Evolutionary conservation across 441 rosid species (phyloP), one percentile per base, ranked within the genome.

Genomic region (Monsonia emarginata): DNA sequence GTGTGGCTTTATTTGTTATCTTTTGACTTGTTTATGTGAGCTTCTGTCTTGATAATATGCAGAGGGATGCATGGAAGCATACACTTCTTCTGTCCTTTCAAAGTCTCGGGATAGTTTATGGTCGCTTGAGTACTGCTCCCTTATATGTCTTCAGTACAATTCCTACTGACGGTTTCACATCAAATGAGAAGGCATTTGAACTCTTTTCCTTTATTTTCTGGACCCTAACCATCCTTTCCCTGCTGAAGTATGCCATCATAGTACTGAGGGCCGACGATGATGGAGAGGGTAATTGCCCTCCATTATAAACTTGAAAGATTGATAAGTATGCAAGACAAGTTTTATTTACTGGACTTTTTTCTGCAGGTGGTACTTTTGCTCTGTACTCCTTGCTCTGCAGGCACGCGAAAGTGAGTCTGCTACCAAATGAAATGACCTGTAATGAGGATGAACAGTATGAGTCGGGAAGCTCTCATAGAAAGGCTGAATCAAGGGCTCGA

Each of bases 341-440:
- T 27, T 65, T 63, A 38, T 56, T 73, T 16, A 54, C 38, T 28
- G 22, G 62, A 63, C n/a, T 57, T 25, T 26, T 25, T 63, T 64
- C 73, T 34, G 80, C 84, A 86, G 87, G 91, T 50, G 88, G 91
- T 48, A 62, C 85, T 59, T 84, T 86, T 66, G 87, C 88, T 66
- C 65, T 84, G 74, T 86, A 86, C 81, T 84, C 91, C 0, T 69
- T 86, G 64, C 59, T 86, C 65, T 83, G 91, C 57, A 77, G 86
- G 68, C 81, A 81, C 64, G 86, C 85, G 1, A 86, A 83, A 72
- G 85, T 86, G 9, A 85, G 86, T 34, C 74, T 86, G 57, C 79
- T 86, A 34, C 87, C 88, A 58, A 77, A 76, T 36, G 84, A 82
- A 31, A 67, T 57, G 65, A 65, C 64, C 36, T 42, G 66, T 8